Evolutionary conservation across 169 alveolate species (phyloP), one percentile per base, ranked within the genome.

Genomic region (Cryptosporidium sp.): DNA sequence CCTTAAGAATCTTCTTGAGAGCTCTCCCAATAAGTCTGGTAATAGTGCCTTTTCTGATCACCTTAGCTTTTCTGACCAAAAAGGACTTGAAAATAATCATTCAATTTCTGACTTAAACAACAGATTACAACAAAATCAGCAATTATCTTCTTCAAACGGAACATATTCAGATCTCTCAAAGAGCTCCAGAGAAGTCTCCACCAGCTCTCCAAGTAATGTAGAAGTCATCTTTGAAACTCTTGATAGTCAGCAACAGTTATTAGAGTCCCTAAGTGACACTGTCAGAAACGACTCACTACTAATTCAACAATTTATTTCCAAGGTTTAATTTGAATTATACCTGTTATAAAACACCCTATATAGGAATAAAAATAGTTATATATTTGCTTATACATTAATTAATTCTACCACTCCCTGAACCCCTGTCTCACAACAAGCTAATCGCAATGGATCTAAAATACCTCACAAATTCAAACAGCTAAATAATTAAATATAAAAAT

Each of bases 191-290:
- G 86, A 73, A 18, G 18, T 29, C 70, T 33, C 69, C 0, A 16
- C 52, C 16, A 26, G 37, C 62, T 14, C 50, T 43, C 75, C 89
- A 35, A 80, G 65, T 26, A 65, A 80, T 62, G 59, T 67, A 7
- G 89, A 80, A 45, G 67, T 37, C 58, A 80, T 80, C 4, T 62
- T 80, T 6, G 89, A 80, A 52, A 80, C 89, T 31, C 51, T 80
- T 3, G 89, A 80, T 31, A 45, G 58, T 10, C 89, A 80, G 41
- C 89, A 80, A 37, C 75, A 59, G 23, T 50, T 80, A 41, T 29
- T 80, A n/a, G 89, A 80, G 75, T 62, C 73, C 41, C 67, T 80
- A 10, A 51, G 59, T 16, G 75, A 67, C 14, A 65, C 75, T 9
- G 43, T 80, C 33, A 80, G 89, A 37, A 59, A 80, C 16, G 89